Conservation (phyloP, 805 yeast genomes). For the Citeromyces nyonsensis region DNA sequence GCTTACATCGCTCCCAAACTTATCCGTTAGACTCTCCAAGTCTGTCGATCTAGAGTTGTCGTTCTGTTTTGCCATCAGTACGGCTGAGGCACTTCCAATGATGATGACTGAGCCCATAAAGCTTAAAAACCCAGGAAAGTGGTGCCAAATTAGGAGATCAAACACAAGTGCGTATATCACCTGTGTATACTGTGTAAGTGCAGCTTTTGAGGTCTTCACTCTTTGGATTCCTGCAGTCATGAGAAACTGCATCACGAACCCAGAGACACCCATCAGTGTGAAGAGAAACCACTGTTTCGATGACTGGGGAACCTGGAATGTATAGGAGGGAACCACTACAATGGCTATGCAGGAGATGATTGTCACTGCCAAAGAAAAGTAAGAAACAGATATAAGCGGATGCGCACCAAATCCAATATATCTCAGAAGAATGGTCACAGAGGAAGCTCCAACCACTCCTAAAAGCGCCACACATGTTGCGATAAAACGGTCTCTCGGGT, state of each 20-base stretch:
- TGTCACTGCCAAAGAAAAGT: slow-evolving; percentile 50
- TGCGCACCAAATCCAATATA: slow-evolving; percentile 69
- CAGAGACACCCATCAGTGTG: slow-evolving; percentile 49
- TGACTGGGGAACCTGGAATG: slow-evolving; percentile 48
- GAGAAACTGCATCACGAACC: slow-evolving; percentile 70
- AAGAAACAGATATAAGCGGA: slow-evolving; percentile 66
- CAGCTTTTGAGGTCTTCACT: slow-evolving; percentile 64
- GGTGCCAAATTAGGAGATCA: slow-evolving; percentile 61
- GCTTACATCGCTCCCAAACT: too few species aligned
- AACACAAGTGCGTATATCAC: slow-evolving; percentile 66
- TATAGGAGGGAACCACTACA: slow-evolving; percentile 36
- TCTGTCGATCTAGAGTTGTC: slow-evolving; percentile 3
- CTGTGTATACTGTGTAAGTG: slow-evolving; percentile 63
- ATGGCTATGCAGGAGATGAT: slow-evolving; percentile 38
- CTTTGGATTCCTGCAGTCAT: slow-evolving; percentile 74
- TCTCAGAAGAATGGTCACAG: slow-evolving; percentile 56
- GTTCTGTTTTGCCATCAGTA: slow-evolving; percentile 33
- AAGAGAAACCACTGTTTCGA: slow-evolving; percentile 52
- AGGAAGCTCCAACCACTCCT: slow-evolving; percentile 57
- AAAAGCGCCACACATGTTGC: slow-evolving; percentile 50
- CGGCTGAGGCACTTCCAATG: slow-evolving; percentile 44
- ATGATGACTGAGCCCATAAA: slow-evolving; percentile 57
- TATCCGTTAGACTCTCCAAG: slow-evolving; percentile 1
- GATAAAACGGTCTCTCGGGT: slow-evolving; percentile 36
- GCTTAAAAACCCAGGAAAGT: slow-evolving; percentile 56